Base-by-base conservation (phyloP, 2,329 filamentous ascomycete species). In the Alternaria tenuissima region DNA sequence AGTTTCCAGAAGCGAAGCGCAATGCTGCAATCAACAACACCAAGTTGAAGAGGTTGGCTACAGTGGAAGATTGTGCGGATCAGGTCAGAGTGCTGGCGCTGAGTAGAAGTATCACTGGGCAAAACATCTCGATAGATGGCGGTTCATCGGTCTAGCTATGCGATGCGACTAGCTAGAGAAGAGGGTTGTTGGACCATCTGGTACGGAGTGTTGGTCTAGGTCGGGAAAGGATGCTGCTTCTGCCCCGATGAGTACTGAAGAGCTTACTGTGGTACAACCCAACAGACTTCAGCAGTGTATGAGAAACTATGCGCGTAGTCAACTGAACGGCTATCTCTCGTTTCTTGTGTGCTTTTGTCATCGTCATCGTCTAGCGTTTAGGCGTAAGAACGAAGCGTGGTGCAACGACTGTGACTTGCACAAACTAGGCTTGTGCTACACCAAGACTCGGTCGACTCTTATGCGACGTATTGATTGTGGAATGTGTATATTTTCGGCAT, bases 31-130 rank as follows among this genome's bases (percentile, higher is more conserved):
- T 73, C 46, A 72, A 80, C 26, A 79, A 78, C 43, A 83, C 80
- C 1, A 82, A 81, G 70, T 63, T 83, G 68, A 81, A 82, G 68
- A 81, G 85, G 18, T 74, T 88, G 59, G 84, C 84, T 7, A 86
- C 84, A 0, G 84, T 86, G 22, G 83, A 88, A 59, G 77, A 79
- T 64, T 76, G 77, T 32, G 77, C 77, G 9, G 73, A 75, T 41
- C 75, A 79, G 63, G 75, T 79, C 5, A 65, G 76, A 48, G 69
- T 66, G 7, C 56, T 79, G 67, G 74, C 73, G 28, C 39, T 78
- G 53, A 78, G 75, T 53, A 59, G 71, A 41, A 78, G 75, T 61
- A 71, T 74, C 16, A 79, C 77, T 9, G 77, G 77, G 3, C 76
- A 78, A 63, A 79, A 79, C 55, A 63, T 79, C 20, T 68, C 69